Evolutionary conservation across 768 basidiomycete species (phyloP).

Genomic region (Mycena kentingensis): DNA sequence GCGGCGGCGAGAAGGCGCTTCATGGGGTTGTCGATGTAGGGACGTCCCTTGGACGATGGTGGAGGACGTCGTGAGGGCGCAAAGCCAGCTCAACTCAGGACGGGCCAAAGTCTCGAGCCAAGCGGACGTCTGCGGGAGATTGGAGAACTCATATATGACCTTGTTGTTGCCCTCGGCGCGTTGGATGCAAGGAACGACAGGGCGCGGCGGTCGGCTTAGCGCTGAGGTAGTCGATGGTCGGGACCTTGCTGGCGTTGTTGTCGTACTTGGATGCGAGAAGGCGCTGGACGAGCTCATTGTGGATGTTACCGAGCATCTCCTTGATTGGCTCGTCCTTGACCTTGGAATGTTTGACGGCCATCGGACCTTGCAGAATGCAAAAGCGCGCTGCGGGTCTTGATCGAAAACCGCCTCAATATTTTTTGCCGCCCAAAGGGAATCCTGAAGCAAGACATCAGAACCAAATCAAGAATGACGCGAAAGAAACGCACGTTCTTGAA

Average conservation of each 20-base stretch:
- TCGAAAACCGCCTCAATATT: conserved; percentile 99
- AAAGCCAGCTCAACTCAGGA: conserved; percentile 78
- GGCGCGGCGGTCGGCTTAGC: conserved; percentile 39
- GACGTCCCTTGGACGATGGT: conserved; percentile 85
- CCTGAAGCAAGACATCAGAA: conserved; percentile 44
- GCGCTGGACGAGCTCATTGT: conserved; percentile 71
- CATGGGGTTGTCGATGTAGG: conserved; percentile 88
- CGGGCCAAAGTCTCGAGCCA: conserved; percentile 91
- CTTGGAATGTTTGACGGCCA: conserved; percentile 85
- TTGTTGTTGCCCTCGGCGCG: conserved; percentile 44
- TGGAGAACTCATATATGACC: conserved; percentile 53
- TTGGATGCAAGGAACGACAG: conserved; percentile 43
- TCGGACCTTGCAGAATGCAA: conserved; percentile 95
- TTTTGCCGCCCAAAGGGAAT: conserved; percentile 96
- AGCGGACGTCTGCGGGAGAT: conserved; percentile 48
- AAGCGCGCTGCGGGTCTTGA: conserved; percentile 98
- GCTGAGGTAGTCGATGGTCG: conserved; percentile 82
- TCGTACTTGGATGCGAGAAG: conserved; percentile 77
- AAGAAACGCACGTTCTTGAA: conserved; percentile 86
- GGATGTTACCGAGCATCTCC: conserved; percentile 88
- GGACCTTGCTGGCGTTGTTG: conserved; percentile 74
- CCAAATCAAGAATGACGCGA: background rate
- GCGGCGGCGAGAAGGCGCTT: conserved; percentile 85
- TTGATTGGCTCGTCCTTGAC: conserved; percentile 93
- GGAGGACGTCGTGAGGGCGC: conserved; percentile 77